Evolutionary conservation across 2,329 filamentous ascomycete species (phyloP).

Genomic region (Aspergillus thermomutatus): DNA sequence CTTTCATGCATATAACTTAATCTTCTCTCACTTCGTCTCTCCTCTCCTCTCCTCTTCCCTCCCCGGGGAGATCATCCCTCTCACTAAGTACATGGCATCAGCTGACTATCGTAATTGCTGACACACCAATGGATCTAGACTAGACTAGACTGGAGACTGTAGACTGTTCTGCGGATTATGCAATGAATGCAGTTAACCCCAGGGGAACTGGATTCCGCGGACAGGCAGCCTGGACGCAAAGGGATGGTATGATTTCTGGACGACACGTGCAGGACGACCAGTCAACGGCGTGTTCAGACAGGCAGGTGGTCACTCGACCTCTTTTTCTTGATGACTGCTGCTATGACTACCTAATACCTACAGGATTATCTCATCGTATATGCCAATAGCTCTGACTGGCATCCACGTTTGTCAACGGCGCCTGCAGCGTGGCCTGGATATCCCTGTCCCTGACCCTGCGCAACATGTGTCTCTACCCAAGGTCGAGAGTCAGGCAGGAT

Average conservation of each 20-base stretch:
- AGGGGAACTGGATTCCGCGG: too few species aligned
- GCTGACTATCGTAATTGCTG: not conserved
- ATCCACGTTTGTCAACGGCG: not conserved
- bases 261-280: not conserved
- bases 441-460: not conserved
- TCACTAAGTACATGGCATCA: not conserved
- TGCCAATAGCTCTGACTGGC: too few species aligned
- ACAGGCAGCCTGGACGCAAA: not conserved
- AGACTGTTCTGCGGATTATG: too few species aligned
- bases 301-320: not conserved
- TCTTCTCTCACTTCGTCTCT: not conserved
- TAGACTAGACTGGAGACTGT: too few species aligned
- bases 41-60: not conserved
- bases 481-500: not conserved
- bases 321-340: not conserved
- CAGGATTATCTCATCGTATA: too few species aligned
- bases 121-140: not conserved
- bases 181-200: too few species aligned
- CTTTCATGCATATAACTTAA: not conserved
- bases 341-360: not conserved
- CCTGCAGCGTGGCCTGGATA: not conserved
- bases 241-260: not conserved
- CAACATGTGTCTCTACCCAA: not conserved
- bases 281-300: not conserved
- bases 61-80: not conserved